A percentile compares a stretch with the other conserved stretches of the same genome.
These are phyloP conservation scores for Penicillium sp. DNA, from an alignment of 2,329 filamentous ascomycete genomes.

Conservation along the genomic window DNA sequence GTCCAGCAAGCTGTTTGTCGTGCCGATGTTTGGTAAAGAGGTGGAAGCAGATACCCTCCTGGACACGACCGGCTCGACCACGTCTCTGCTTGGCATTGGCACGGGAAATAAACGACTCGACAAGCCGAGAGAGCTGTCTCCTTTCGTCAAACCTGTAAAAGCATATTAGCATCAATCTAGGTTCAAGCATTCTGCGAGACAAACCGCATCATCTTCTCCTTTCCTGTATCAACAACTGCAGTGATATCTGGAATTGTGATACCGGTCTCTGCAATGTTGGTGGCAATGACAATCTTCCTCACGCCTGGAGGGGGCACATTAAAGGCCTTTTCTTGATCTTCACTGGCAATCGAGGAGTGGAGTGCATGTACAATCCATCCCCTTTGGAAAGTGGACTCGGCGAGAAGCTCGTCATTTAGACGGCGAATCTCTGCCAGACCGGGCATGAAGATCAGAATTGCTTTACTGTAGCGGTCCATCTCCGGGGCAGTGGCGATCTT, in stretches of 20 bases:
- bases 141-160: conserved; percentile 79
- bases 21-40: conserved; percentile 89
- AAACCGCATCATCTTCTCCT: conserved; percentile 85
- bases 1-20: conserved; percentile 79
- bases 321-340: conserved; percentile 95
- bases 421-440: conserved; percentile 91
- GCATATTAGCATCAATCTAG: conserved; percentile 7
- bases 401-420: conserved; percentile 79
- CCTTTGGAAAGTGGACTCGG: conserved; percentile 71
- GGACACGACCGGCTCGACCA: conserved; percentile 91
- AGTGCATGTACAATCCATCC: conserved; percentile 86
- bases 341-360: conserved; percentile 92
- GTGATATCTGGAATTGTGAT: conserved; percentile 98
- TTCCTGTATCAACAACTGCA: conserved; percentile 93
- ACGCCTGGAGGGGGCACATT: conserved; percentile 76
- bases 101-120: conserved; percentile 92
- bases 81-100: conserved; percentile 95
- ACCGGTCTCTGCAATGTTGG: conserved; percentile 97
- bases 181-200: conserved; percentile 4
- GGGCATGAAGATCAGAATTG: conserved; percentile 90
- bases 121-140: conserved; percentile 82
- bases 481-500: conserved; percentile 70
- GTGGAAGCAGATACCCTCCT: conserved; percentile 93
- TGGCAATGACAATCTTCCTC: conserved; percentile 92
- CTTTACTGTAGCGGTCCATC: conserved; percentile 75